Conservation (phyloP, 1,284 basidiomycete species). For the Papiliotrema terrestris region DNA sequence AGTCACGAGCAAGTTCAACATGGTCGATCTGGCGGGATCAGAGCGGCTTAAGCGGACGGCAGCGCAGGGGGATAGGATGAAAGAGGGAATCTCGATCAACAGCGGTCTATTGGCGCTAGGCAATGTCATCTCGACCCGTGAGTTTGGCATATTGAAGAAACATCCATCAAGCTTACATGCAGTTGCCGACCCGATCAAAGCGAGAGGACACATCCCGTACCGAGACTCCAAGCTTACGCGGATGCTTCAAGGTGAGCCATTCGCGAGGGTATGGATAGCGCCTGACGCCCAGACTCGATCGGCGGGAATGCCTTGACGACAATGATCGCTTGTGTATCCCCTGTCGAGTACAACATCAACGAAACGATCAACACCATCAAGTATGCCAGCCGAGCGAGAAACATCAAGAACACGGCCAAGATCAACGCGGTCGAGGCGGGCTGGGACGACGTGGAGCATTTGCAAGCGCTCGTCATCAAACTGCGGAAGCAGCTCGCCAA, state of each 20-base stretch:
- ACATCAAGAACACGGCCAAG: slow-evolving; percentile 93
- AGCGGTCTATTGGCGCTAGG: slow-evolving; percentile 92
- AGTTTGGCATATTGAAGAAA: slow-evolving; percentile 1
- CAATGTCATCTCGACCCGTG: slow-evolving; percentile 87
- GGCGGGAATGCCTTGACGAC: slow-evolving; percentile 96
- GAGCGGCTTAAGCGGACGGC: slow-evolving; percentile 94
- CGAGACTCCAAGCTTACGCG: slow-evolving; percentile 96
- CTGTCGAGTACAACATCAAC: slow-evolving; percentile 83
- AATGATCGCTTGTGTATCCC: slow-evolving; percentile 98
- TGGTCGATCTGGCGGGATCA: slow-evolving; percentile 94
- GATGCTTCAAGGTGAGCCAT: slow-evolving; percentile 62
- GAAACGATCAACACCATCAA: slow-evolving; percentile 98
- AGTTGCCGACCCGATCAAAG: slow-evolving; percentile 81
- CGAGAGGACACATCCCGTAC: slow-evolving; percentile 75
- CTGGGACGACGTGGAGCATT: slow-evolving; percentile 97
- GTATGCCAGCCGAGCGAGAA: slow-evolving; percentile 94
- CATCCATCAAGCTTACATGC: slow-evolving; percentile 5
- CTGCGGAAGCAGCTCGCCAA: slow-evolving; percentile 79
- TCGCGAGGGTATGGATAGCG: not conserved
- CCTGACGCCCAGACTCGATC: slow-evolving; percentile 65
- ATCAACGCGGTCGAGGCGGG: slow-evolving; percentile 94
- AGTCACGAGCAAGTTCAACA: slow-evolving; percentile 94
- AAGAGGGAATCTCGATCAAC: slow-evolving; percentile 97
- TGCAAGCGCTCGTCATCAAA: slow-evolving; percentile 78
- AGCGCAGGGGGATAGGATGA: slow-evolving; percentile 89